Evolutionary conservation across 805 yeast genomes (phyloP).

Genomic region (Candida pini): DNA sequence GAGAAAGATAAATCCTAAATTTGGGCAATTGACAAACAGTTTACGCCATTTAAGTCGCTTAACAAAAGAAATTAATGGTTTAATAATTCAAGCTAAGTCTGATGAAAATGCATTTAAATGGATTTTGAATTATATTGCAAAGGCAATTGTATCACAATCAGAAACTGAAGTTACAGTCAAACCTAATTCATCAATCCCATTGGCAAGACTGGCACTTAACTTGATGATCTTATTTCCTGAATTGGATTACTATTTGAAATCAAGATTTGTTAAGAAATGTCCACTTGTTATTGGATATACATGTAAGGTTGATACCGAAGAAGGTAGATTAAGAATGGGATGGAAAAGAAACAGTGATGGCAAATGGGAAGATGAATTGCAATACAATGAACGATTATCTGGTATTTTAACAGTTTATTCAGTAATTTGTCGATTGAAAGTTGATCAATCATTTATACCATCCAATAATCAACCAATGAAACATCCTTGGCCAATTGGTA

Average conservation of each 20-base stretch:
- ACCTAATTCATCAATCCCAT: constrained; percentile 71
- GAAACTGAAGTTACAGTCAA: constrained; percentile 85
- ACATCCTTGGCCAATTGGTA: constrained; percentile 53
- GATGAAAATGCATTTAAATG: constrained; percentile 57
- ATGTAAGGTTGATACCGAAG: constrained; percentile 70
- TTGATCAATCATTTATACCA: constrained; percentile 16
- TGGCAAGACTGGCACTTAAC: constrained; percentile 59
- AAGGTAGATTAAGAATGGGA: constrained; percentile 82
- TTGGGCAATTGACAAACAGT: constrained; percentile 86
- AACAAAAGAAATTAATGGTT: constrained; percentile 41
- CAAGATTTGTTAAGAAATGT: constrained; percentile 87
- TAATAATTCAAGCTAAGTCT: constrained; percentile 43
- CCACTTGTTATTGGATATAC: constrained; percentile 82
- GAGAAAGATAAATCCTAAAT: constrained; percentile 77
- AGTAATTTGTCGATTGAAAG: constrained; percentile 54
- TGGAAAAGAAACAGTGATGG: constrained; percentile 56
- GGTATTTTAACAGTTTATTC: constrained; percentile 83
- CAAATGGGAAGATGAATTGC: constrained; percentile 54
- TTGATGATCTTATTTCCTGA: constrained; percentile 46
- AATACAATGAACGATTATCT: constrained; percentile 78
- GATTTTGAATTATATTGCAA: constrained; percentile 78
- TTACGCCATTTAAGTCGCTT: constrained; percentile 50
- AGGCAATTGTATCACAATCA: constrained; percentile 83
- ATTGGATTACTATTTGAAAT: constrained; percentile 53
- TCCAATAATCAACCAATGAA: constrained; percentile 9